Evolutionary conservation across 371 early-diverging fungal genomes (phyloP).

Genomic region (Mucor lusitanicus): DNA sequence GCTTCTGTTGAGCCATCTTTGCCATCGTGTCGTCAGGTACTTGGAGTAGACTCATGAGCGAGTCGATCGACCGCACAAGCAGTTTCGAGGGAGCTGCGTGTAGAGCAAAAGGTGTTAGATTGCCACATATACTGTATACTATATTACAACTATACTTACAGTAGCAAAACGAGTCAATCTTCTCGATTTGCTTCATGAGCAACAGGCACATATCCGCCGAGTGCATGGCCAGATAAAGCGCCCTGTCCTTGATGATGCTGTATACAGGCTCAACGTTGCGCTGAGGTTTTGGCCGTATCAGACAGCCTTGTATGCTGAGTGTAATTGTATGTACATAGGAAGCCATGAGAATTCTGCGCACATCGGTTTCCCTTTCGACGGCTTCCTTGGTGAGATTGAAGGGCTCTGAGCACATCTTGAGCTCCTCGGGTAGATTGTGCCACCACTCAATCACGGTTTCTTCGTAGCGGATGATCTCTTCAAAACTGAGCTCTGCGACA

Average conservation of each 20-base stretch:
- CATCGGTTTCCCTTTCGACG: conserved; percentile 2
- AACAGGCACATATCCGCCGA: conserved; percentile 5
- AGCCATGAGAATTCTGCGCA: conserved; percentile 8
- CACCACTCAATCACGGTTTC: conserved; percentile 16
- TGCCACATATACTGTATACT: too few relatives aligned
- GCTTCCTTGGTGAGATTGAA: conserved; percentile 11
- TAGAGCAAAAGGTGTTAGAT: too few relatives aligned
- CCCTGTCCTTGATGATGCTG: conserved; percentile 10
- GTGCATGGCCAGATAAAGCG: conserved; percentile 9
- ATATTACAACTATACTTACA: too few relatives aligned
- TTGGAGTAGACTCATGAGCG: conserved; percentile 5
- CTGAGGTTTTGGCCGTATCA: conserved; percentile 4
- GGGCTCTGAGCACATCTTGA: conserved; percentile 11
- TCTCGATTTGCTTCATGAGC: conserved; percentile 1
- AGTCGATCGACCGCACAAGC: conserved; percentile 14
- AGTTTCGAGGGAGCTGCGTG: conserved; percentile 8
- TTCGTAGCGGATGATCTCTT: conserved; percentile 13
- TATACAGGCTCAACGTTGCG: neutral
- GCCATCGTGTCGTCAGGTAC: neutral
- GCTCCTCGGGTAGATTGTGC: conserved; percentile 13
- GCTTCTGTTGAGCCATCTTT: neutral
- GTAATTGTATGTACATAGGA: conserved; percentile 4
- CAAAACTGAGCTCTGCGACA: conserved; percentile 8
- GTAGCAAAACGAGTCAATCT: conserved; percentile 3
- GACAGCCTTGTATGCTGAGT: conserved; percentile 9